These are phyloP conservation scores for Pogostemon cablin DNA, from an alignment of 257 asterid genomes.

Conservation along the genomic window DNA sequence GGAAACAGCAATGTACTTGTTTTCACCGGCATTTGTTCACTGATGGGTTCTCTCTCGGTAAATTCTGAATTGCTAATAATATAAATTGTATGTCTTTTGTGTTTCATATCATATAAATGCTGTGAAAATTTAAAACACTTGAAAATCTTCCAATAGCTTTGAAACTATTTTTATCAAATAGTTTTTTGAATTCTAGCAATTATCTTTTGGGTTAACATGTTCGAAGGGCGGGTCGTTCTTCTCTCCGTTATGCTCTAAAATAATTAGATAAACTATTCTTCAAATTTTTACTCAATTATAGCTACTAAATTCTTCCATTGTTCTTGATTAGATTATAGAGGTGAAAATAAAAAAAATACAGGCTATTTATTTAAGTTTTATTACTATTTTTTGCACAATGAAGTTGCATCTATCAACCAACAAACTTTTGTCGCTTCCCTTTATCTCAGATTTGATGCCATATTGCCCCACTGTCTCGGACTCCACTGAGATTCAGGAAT, in stretches of 20 bases:
- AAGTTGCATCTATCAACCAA: neutral
- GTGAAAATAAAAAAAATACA: neutral
- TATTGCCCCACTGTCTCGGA: neutral
- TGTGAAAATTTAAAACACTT: constrained; percentile 6
- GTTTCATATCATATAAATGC: constrained; percentile 12
- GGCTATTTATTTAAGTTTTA: neutral
- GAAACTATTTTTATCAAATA: neutral
- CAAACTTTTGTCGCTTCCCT: neutral
- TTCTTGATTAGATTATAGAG: constrained; percentile 6
- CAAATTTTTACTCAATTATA: neutral
- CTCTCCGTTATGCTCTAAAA: neutral
- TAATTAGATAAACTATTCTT: neutral
- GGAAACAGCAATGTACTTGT: constrained; percentile 76
- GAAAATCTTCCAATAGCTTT: constrained; percentile 4
- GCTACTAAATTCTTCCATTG: neutral
- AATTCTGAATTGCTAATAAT: constrained; percentile 33
- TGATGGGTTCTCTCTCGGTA: constrained; percentile 97
- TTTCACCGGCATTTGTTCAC: constrained; percentile 82
- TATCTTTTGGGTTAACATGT: constrained; percentile 12
- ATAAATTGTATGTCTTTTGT: constrained; percentile 21
- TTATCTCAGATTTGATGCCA: constrained; percentile 4
- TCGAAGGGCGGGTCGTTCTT: neutral
- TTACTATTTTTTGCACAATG: neutral
- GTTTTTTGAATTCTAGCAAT: neutral
- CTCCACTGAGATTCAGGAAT: neutral